These are phyloP conservation scores for Xylaria castorea DNA, from an alignment of 495 filamentous ascomycete species.

Conservation along the genomic window DNA sequence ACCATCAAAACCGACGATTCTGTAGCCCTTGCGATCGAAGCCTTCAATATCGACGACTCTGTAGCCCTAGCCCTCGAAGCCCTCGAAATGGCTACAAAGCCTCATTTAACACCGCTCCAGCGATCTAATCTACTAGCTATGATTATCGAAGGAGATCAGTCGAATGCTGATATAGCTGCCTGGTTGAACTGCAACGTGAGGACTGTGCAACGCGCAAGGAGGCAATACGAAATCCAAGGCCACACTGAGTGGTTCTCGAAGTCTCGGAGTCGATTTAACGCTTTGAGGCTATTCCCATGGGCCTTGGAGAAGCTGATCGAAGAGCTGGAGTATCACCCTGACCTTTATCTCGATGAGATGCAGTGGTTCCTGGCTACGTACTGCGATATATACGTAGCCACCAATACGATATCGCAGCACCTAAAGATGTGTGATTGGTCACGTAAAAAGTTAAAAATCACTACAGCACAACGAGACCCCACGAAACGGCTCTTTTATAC, in stretches of 20 bases:
- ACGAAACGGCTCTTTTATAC: background rate
- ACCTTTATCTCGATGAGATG: background rate
- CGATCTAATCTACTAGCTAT: background rate
- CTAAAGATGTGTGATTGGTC: background rate
- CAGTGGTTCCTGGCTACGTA: conserved; percentile 1
- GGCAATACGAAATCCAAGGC: background rate
- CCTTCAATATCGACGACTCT: too few species aligned
- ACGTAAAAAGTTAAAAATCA: background rate
- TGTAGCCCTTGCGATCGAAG: too few species aligned
- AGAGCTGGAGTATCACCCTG: background rate
- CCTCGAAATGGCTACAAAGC: too few species aligned
- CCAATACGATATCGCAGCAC: background rate
- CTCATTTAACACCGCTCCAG: background rate
- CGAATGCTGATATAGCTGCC: background rate
- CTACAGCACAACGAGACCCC: background rate
- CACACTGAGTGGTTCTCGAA: background rate
- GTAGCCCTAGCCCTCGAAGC: too few species aligned
- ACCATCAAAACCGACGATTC: too few species aligned
- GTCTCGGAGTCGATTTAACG: background rate
- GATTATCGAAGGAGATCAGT: background rate
- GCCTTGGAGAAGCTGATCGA: background rate
- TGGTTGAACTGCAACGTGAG: background rate
- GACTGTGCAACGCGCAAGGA: background rate
- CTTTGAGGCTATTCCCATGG: background rate
- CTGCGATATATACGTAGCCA: background rate